Evolutionary conservation across 148 eudicot genomes (phyloP).

Genomic region (Selenicereus undatus): DNA sequence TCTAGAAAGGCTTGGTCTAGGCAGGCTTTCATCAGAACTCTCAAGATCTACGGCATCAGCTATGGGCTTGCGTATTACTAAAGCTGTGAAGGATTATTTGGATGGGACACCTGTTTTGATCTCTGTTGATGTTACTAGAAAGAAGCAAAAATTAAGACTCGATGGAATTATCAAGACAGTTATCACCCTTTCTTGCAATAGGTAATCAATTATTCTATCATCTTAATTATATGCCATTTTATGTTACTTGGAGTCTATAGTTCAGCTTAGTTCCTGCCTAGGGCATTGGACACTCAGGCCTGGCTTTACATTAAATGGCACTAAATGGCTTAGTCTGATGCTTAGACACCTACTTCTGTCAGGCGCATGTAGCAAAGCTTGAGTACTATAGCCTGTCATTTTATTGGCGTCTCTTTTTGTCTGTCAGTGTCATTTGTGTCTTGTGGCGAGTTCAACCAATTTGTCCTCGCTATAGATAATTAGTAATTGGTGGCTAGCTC

Average conservation of each 20-base stretch:
- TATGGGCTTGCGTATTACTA: constrained; percentile 82
- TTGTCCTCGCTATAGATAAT: not conserved
- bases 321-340: too few relatives aligned
- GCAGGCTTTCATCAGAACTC: constrained; percentile 52
- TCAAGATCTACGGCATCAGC: constrained; percentile 65
- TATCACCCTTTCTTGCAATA: constrained; percentile 65
- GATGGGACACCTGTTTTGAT: constrained; percentile 78
- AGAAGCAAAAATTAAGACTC: constrained; percentile 59
- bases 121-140: constrained; percentile 72
- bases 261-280: too few relatives aligned
- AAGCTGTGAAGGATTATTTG: constrained; percentile 63
- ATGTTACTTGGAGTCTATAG: not conserved
- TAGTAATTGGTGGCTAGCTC: not conserved
- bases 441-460: not conserved
- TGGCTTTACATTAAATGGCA: too few relatives aligned
- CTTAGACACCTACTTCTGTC: too few relatives aligned
- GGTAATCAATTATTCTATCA: constrained; percentile 38
- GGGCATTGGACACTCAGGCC: too few relatives aligned
- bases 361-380: too few relatives aligned
- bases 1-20: constrained; percentile 77
- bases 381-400: too few relatives aligned
- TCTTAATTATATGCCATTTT: not conserved
- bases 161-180: constrained; percentile 88
- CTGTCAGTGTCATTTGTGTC: not conserved
- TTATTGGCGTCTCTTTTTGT: too few relatives aligned